These are phyloP conservation scores for Candida sp. DNA, from an alignment of 1,139 yeast genomes.

Conservation along the genomic window DNA sequence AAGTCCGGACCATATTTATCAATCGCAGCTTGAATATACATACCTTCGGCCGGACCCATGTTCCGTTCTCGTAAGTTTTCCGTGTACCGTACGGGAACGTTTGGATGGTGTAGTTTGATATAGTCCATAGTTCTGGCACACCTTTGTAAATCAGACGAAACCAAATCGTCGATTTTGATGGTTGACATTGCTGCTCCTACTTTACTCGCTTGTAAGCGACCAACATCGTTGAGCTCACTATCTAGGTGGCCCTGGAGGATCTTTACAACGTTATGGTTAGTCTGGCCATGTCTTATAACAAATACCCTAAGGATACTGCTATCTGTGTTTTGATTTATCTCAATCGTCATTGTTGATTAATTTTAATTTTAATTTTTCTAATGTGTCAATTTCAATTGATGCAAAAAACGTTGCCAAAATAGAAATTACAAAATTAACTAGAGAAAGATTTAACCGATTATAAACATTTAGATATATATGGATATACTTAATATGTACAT, in stretches of 20 bases:
- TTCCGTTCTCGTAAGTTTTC: slow-evolving; percentile 63
- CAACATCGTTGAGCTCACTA: slow-evolving; percentile 56
- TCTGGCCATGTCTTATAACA: slow-evolving; percentile 78
- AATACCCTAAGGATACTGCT: slow-evolving; percentile 47
- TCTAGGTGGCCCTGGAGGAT: slow-evolving; percentile 76
- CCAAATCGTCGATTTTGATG: slow-evolving; percentile 47
- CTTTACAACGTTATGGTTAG: slow-evolving; percentile 62
- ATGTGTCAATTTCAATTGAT: neutral
- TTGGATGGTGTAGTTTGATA: slow-evolving; percentile 20
- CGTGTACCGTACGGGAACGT: slow-evolving; percentile 18
- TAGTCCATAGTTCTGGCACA: slow-evolving; percentile 52
- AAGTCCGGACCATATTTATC: slow-evolving; percentile 34
- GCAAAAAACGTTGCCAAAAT: neutral
- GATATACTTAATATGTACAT: too few relatives aligned
- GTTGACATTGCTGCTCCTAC: slow-evolving; percentile 41
- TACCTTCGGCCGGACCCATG: slow-evolving; percentile 80
- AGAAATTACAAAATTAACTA: too few relatives aligned
- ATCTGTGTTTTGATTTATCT: slow-evolving; percentile 31
- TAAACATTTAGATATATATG: too few relatives aligned
- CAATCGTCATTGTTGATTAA: slow-evolving; percentile 26
- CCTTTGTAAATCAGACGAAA: slow-evolving; percentile 59
- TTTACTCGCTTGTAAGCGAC: slow-evolving; percentile 51
- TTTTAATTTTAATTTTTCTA: neutral
- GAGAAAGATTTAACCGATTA: too few relatives aligned
- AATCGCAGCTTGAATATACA: slow-evolving; percentile 65